Evolutionary conservation across 2,329 filamentous ascomycete genomes (phyloP), one percentile per base, ranked within the genome.

Genomic region (Daldinia sp.): DNA sequence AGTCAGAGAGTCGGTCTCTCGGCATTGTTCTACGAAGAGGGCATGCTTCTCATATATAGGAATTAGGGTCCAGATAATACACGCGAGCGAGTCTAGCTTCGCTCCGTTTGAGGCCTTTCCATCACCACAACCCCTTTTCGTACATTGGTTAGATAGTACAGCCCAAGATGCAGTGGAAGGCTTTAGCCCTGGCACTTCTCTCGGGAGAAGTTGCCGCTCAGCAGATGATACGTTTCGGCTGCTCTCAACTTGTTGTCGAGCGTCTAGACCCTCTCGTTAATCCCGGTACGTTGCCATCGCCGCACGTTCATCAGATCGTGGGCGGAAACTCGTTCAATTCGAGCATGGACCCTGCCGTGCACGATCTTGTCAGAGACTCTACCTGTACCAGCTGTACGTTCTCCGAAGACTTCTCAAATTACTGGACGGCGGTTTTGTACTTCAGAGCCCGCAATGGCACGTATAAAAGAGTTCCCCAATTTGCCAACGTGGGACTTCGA

Each of bases 151-250:
- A 45, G 45, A 21, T 23, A 53, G 37, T 17, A 32, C 17, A 30
- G 9, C 27, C 25, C 53, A 68, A 58, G 50, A 72, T 72, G 71
- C 61, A 69, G 41, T 69, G 65, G 71, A 66, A 53, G 35, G 21
- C 55, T 15, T 39, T 70, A 23, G 48, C 63, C 25, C 54, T 62
- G 1, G 57, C 60, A 61, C 70, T 72, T 7, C 54, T 70, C 9
- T 67, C 68, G 61, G 66, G 66, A 19, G 43, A 21, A 11, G 47
- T 53, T 25, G 52, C 43, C 4, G 63, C 68, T 8, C 71, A 72
- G 76, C 78, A 62, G 74, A 81, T 67, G 74, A 72, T 74, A 45
- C 71, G 72, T 6, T 74, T 73, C 32, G 64, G 68, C n/a, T 74
- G 72, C 62, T 74, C 72, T 32, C 71, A 73, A 58, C 68, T 74